These are phyloP conservation scores for Trypanosoma melophagium DNA, from an alignment of 208 protist genomes.

Conservation along the genomic window DNA sequence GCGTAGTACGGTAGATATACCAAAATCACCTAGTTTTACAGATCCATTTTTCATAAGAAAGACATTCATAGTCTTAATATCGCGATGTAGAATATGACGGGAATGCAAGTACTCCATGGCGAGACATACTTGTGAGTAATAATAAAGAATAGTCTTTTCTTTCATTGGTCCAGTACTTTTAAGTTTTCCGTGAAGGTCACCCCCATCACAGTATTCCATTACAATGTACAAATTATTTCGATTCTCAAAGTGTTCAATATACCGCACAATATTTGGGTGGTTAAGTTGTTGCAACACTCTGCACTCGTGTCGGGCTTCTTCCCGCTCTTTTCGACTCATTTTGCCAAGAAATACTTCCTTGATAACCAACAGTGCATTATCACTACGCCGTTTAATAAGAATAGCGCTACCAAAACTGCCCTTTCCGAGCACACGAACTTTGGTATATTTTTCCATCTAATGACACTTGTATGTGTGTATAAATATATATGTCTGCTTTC, in stretches of 20 bases:
- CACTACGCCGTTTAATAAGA: slow-evolving; percentile 84
- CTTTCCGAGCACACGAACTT: slow-evolving; percentile 88
- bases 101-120: slow-evolving; percentile 93
- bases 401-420: slow-evolving; percentile 92
- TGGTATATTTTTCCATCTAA: slow-evolving; percentile 91
- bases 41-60: slow-evolving; percentile 92
- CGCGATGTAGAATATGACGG: slow-evolving; percentile 91
- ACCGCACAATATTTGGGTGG: slow-evolving; percentile 92
- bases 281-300: slow-evolving; percentile 80
- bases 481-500: not conserved
- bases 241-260: slow-evolving; percentile 92
- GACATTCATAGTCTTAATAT: slow-evolving; percentile 94
- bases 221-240: slow-evolving; percentile 89
- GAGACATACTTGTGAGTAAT: slow-evolving; percentile 91
- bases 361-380: slow-evolving; percentile 85
- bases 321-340: slow-evolving; percentile 87
- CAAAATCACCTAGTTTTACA: slow-evolving; percentile 93
- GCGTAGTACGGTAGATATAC: slow-evolving; percentile 88
- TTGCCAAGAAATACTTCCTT: slow-evolving; percentile 88
- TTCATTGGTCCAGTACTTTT: slow-evolving; percentile 77
- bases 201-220: slow-evolving; percentile 93
- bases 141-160: slow-evolving; percentile 83
- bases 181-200: slow-evolving; percentile 76
- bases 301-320: slow-evolving; percentile 88
- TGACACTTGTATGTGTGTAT: not conserved